Evolutionary conservation across 495 filamentous ascomycete species (phyloP).

Genomic region (Mytilinidion resinicola): DNA sequence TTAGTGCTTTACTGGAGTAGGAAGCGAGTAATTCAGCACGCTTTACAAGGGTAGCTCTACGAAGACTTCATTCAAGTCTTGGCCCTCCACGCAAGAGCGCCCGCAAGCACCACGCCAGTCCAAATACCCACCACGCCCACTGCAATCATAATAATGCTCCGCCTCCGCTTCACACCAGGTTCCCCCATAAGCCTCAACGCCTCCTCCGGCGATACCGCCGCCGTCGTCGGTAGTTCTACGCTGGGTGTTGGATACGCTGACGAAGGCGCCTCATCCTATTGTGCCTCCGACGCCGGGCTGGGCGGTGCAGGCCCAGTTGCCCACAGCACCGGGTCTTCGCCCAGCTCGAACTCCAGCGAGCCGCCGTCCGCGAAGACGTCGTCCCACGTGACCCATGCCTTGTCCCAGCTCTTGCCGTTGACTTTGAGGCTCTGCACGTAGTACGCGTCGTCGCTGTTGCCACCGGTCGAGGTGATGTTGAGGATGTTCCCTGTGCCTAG

Average conservation of each 20-base stretch:
- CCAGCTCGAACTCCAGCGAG: conserved; percentile 56
- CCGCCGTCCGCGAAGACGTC: conserved; percentile 60
- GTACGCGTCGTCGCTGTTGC: conserved; percentile 27
- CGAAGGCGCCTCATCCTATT: background rate
- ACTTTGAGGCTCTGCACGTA: conserved; percentile 28
- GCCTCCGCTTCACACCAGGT: too few relatives aligned
- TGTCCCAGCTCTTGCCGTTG: conserved; percentile 40
- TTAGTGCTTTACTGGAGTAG: too few relatives aligned
- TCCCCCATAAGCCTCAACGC: background rate
- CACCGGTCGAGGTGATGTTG: conserved; percentile 48
- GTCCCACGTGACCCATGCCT: conserved; percentile 57
- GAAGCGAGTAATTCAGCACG: too few relatives aligned
- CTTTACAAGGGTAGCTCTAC: too few relatives aligned
- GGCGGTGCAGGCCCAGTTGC: conserved; percentile 55
- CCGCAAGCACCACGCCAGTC: background rate
- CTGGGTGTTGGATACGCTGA: too few relatives aligned
- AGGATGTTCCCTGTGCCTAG: conserved; percentile 50
- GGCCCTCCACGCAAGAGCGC: too few relatives aligned
- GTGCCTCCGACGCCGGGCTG: conserved; percentile 42
- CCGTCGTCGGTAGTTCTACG: too few relatives aligned
- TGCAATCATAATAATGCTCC: background rate
- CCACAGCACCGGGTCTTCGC: conserved; percentile 47
- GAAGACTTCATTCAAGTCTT: too few relatives aligned
- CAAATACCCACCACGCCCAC: background rate
- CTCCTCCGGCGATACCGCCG: too few relatives aligned